Evolutionary conservation across 805 yeast genomes (phyloP).

Genomic region (Jamesozyma hellenica): DNA sequence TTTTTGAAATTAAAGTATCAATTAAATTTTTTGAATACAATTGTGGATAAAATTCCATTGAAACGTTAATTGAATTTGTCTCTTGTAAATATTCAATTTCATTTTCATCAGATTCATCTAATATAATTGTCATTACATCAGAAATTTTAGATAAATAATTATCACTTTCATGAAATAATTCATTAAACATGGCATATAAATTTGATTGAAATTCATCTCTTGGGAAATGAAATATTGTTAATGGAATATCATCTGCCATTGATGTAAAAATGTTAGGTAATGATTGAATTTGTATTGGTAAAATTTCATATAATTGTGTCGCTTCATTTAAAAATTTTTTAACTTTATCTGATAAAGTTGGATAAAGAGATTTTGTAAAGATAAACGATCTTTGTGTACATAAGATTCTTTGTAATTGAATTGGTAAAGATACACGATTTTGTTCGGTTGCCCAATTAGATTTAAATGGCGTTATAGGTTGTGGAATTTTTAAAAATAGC

Average conservation of each 20-base stretch:
- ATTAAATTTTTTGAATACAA: constrained; percentile 23
- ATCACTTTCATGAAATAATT: constrained; percentile 13
- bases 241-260: constrained; percentile 21
- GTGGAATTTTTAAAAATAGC: constrained; percentile 5
- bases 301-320: constrained; percentile 24
- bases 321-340: constrained; percentile 12
- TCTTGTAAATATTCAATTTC: constrained; percentile 7
- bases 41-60: constrained; percentile 28
- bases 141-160: constrained; percentile 22
- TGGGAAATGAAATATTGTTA: constrained; percentile 25
- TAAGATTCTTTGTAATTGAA: constrained; percentile 24
- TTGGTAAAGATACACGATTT: constrained; percentile 9
- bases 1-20: constrained; percentile 19
- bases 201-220: constrained; percentile 28
- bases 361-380: constrained; percentile 14
- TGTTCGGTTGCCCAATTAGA: constrained; percentile 12
- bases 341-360: constrained; percentile 15
- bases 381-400: constrained; percentile 19
- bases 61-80: constrained; percentile 25
- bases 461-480: no score
- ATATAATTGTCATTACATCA: constrained; percentile 24
- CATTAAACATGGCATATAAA: constrained; percentile 28
- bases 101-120: constrained; percentile 24
- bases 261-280: constrained; percentile 20
- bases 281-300: constrained; percentile 23